phyloP scores from a whole-genome alignment of 768 basidiomycete species.

The Boletus fagicola region DNA sequence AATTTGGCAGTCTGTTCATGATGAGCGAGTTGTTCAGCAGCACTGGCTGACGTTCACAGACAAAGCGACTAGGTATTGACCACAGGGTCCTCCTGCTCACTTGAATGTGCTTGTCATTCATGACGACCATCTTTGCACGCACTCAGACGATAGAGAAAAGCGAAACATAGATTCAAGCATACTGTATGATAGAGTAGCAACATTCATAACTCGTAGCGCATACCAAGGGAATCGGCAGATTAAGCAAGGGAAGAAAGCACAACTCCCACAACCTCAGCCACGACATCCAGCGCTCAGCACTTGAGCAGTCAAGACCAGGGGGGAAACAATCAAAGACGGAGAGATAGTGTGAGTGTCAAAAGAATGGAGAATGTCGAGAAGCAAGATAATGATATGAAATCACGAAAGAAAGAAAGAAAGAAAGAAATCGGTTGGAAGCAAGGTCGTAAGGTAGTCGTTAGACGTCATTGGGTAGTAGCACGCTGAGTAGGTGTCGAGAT shows the following conservation, averaged over 20 bases:
- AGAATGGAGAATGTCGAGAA: constrained; percentile 3
- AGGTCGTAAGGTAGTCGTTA: constrained; percentile 21
- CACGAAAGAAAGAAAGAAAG: neutral
- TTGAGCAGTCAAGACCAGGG: neutral
- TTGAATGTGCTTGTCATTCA: too few relatives aligned
- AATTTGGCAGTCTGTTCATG: neutral
- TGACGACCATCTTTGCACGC: neutral
- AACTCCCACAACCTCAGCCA: neutral
- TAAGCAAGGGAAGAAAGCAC: neutral
- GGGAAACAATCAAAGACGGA: neutral
- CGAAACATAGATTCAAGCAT: constrained; percentile 25
- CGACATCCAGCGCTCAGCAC: neutral
- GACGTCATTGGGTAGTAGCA: constrained; percentile 8
- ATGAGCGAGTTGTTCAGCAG: neutral
- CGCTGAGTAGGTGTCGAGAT: neutral
- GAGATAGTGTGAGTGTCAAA: neutral
- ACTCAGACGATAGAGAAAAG: neutral
- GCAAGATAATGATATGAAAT: constrained; percentile 29
- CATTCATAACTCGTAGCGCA: neutral
- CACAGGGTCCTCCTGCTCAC: too few relatives aligned
- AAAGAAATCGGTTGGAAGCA: constrained; percentile 6
- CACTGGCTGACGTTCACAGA: neutral
- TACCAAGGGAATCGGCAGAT: neutral
- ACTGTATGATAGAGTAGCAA: constrained; percentile 9
- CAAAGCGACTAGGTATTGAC: neutral